Base-by-base conservation (phyloP, 352 stramenopile species). In the Globisporangium parvum region DNA sequence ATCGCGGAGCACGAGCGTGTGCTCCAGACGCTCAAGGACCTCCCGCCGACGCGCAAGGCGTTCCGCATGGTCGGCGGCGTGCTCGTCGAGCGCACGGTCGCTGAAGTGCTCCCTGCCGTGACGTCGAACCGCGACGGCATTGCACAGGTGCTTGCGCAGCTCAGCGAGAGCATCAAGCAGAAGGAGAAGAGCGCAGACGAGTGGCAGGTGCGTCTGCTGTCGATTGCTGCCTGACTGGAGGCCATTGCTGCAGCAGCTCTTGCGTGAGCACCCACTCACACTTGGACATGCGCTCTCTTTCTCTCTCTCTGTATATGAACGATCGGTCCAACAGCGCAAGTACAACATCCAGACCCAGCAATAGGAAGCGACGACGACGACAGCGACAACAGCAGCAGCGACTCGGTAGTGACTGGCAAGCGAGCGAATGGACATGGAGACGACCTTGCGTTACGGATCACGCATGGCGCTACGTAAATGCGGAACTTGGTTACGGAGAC, bases 61-160 rank as follows among this genome's bases (percentile, higher is more conserved):
- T 99, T 96, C 65, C 89, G 95, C 59, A 91, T 98, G 74, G 91
- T 98, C 14, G 96, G 95, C 51, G 95, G 96, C 37, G 95, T 98
- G 35, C 72, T 99, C 40, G 95, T 99, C 48, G 95, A 99, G 76
- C 93, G 95, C 47, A 98, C 94, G 35, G 95, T 98, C 23, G 64
- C 87, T 63, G 95, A 98, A 66, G 95, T 98, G 45, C 80, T 98
- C 39, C 95, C 95, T 8, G 95, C 90, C 8, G 93, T 98, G 28
- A 73, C 55, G 21, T 63, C 79, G 46, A 94, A 93, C 65, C 80
- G 80, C 62, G 78, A 94, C 45, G 80, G 82, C 18, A 90, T 94
- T 47, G 63, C 76, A 44, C 81, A 93, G 57, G 77, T 93, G 47
- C 67, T 93, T 28, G 56, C 60, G 17, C 82, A 93, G 60, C 73